Evolutionary conservation across 2,329 filamentous ascomycete genomes (phyloP).

Genomic region (Purpureocillium lavendulum): DNA sequence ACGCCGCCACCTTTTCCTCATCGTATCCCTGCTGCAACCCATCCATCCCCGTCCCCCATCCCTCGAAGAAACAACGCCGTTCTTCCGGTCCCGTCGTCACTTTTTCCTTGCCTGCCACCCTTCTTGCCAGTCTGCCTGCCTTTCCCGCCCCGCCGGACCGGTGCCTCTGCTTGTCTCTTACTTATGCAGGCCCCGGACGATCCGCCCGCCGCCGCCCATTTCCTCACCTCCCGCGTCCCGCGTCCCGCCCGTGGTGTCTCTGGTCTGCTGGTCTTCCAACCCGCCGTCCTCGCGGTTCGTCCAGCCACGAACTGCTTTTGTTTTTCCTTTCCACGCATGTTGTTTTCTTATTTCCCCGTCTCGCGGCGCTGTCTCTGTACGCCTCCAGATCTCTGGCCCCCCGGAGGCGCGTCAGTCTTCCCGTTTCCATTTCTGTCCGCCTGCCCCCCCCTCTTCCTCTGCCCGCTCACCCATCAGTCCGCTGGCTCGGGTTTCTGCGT

Average conservation of each 20-base stretch:
- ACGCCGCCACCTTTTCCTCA: no score
- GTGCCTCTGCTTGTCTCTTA: conserved; percentile 1
- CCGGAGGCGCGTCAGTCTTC: no score
- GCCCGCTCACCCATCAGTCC: neutral
- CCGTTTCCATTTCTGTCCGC: no score
- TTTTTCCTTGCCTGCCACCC: no score
- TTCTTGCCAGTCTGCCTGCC: no score
- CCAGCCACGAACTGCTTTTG: neutral
- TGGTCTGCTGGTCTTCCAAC: neutral
- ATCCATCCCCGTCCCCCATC: no score
- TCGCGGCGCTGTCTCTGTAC: neutral
- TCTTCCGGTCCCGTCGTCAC: no score
- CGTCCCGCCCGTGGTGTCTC: neutral
- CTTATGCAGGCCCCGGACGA: conserved; percentile 1
- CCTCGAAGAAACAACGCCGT: neutral
- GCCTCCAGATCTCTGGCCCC: neutral
- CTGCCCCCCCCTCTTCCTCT: neutral
- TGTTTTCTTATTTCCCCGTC: no score
- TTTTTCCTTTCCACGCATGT: neutral
- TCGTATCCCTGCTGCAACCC: no score
- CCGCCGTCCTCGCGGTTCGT: neutral
- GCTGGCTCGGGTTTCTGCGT: conserved; percentile 1
- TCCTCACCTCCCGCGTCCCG: neutral
- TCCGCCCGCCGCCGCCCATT: neutral
- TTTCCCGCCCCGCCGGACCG: neutral